Evolutionary conservation across 2,329 filamentous ascomycete genomes (phyloP).

Genomic region (Colletotrichum destructivum): DNA sequence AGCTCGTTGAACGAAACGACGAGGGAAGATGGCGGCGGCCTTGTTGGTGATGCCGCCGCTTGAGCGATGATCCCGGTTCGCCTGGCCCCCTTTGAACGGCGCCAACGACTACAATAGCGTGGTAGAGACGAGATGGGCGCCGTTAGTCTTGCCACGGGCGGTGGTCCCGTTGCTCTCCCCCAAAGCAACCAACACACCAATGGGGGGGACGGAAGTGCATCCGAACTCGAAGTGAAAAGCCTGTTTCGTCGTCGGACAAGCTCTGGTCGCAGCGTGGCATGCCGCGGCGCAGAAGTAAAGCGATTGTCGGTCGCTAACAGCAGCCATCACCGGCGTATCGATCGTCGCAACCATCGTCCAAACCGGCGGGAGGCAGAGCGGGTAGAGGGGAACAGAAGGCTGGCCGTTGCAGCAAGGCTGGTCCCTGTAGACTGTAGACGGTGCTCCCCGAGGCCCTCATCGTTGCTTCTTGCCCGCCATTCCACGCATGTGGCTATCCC

Average conservation of each 20-base stretch:
- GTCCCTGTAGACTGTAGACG: constrained; percentile 34
- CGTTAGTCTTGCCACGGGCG: constrained; percentile 29
- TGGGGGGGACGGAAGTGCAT: constrained; percentile 11
- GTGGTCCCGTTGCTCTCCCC: constrained; percentile 31
- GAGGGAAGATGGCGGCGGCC: constrained; percentile 25
- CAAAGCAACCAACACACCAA: constrained; percentile 21
- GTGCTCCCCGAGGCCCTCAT: constrained; percentile 19
- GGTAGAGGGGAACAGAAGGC: constrained; percentile 4
- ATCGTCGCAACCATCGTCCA: constrained; percentile 1
- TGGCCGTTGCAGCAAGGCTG: constrained; percentile 35
- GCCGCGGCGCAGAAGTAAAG: neutral
- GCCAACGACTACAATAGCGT: neutral
- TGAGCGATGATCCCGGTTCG: constrained; percentile 40
- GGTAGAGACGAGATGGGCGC: constrained; percentile 33
- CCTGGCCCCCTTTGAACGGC: constrained; percentile 11
- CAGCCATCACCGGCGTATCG: constrained; percentile 28
- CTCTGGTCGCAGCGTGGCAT: constrained; percentile 9
- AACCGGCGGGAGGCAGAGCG: constrained; percentile 4
- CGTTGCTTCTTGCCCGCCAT: constrained; percentile 35
- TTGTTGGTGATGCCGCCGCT: constrained; percentile 32
- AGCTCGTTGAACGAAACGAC: constrained; percentile 5
- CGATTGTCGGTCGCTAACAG: constrained; percentile 27
- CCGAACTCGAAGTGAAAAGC: constrained; percentile 31
- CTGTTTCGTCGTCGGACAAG: constrained; percentile 37
- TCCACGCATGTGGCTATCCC: constrained; percentile 32